Percentiles rank a stretch among this genome's conserved stretches.
Evolutionary conservation across 75 land plant species (phyloP).

Genomic region (Pinus tabuliformis): DNA sequence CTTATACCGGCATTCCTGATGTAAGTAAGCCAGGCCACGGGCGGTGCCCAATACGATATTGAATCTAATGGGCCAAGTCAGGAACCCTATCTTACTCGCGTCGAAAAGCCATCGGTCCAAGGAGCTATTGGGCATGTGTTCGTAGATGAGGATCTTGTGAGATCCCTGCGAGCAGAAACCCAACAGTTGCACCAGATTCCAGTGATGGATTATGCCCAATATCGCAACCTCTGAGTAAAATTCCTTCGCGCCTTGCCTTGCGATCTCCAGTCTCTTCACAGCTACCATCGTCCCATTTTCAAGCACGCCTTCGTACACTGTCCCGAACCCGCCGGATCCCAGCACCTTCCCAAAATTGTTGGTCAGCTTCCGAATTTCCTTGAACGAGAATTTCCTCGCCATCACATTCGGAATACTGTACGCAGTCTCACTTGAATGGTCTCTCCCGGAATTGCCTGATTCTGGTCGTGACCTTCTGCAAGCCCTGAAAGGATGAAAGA

Average conservation of each 20-base stretch:
- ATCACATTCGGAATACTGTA: not conserved
- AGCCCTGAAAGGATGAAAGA: not conserved
- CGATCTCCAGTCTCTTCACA: conserved; percentile 23
- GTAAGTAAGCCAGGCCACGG: conserved; percentile 20
- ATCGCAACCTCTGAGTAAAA: conserved; percentile 27
- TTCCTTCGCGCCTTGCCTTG: conserved; percentile 29
- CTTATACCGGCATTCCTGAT: conserved; percentile 17
- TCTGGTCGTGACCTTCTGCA: not conserved
- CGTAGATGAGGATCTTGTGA: conserved; percentile 26
- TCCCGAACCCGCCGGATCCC: conserved; percentile 33
- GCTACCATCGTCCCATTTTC: conserved; percentile 20
- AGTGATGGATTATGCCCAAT: conserved; percentile 25
- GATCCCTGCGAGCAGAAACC: conserved; percentile 19
- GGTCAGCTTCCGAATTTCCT: conserved; percentile 15
- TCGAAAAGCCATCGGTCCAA: conserved; percentile 21
- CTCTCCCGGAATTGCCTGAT: too few relatives aligned
- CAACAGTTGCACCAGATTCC: conserved; percentile 24
- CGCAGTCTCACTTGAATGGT: not conserved
- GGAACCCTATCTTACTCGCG: not conserved
- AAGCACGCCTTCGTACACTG: conserved; percentile 24
- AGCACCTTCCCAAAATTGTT: conserved; percentile 10
- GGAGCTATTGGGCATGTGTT: conserved; percentile 35
- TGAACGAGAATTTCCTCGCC: conserved; percentile 12
- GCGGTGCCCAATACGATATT: conserved; percentile 14
- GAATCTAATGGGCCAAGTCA: conserved; percentile 18